These are phyloP conservation scores for Canavalia ensiformis DNA, from an alignment of 306 rosid species.

Conservation along the genomic window DNA sequence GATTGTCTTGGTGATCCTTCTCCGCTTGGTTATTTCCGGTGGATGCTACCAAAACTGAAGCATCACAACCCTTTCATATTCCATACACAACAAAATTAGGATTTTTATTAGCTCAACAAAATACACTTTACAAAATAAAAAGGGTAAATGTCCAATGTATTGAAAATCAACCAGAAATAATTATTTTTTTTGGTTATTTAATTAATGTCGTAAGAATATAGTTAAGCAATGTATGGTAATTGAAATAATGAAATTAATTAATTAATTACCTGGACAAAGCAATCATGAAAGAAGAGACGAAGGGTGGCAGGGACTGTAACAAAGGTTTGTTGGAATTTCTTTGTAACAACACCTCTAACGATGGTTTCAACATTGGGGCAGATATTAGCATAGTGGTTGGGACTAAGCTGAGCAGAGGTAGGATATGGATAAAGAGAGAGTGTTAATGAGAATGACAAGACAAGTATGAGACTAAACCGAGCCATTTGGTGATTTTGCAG, in stretches of 20 bases:
- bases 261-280: constrained; percentile 75
- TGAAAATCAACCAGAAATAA: too few relatives aligned
- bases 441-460: constrained; percentile 57
- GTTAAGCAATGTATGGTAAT: too few relatives aligned
- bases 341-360: constrained; percentile 62
- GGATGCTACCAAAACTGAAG: constrained; percentile 64
- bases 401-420: constrained; percentile 66
- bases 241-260: too few relatives aligned
- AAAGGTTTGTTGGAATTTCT: constrained; percentile 75
- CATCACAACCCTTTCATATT: constrained; percentile 73
- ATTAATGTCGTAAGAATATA: too few relatives aligned
- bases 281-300: constrained; percentile 95
- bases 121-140: background rate
- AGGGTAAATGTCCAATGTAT: too few relatives aligned
- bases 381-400: constrained; percentile 69
- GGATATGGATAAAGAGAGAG: constrained; percentile 47
- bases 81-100: background rate
- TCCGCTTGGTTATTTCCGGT: constrained; percentile 65
- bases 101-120: background rate
- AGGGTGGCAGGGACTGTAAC: constrained; percentile 86
- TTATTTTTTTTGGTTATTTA: too few relatives aligned
- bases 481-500: constrained; percentile 55
- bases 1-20: constrained; percentile 77
- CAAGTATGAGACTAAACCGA: constrained; percentile 43
- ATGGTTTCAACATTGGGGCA: constrained; percentile 83